These are phyloP conservation scores for Didymella glomerata DNA, from an alignment of 2,329 filamentous ascomycete species.

Conservation along the genomic window DNA sequence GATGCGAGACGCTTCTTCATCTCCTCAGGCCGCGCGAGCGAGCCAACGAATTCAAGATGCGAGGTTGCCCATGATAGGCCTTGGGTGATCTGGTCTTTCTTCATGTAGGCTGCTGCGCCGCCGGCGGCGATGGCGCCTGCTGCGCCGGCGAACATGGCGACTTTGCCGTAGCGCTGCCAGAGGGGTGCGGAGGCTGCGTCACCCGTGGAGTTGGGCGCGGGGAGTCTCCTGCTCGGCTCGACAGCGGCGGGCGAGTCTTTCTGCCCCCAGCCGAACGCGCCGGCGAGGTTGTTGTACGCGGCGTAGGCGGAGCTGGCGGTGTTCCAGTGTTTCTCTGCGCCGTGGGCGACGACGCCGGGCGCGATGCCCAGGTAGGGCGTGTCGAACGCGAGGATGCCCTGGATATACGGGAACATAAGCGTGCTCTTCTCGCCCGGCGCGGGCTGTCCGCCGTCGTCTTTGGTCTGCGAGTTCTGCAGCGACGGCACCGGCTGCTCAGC, in stretches of 20 bases:
- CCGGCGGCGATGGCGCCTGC: slow-evolving; percentile 82
- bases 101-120: slow-evolving; percentile 84
- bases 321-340: slow-evolving; percentile 86
- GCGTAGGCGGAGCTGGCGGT: slow-evolving; percentile 74
- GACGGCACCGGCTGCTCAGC: slow-evolving; percentile 58
- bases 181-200: slow-evolving; percentile 56
- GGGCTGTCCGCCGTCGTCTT: not conserved
- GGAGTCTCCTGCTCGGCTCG: slow-evolving; percentile 49
- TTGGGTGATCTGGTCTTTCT: slow-evolving; percentile 78
- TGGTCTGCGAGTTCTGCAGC: slow-evolving; percentile 46
- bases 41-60: slow-evolving; percentile 93
- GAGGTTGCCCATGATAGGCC: slow-evolving; percentile 85
- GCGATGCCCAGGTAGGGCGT: slow-evolving; percentile 88
- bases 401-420: slow-evolving; percentile 93
- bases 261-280: slow-evolving; percentile 68
- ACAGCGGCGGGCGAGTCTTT: slow-evolving; percentile 34
- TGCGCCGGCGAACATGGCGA: slow-evolving; percentile 86
- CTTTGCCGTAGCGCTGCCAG: slow-evolving; percentile 85
- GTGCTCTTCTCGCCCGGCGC: slow-evolving; percentile 57
- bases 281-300: slow-evolving; percentile 69
- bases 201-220: slow-evolving; percentile 51
- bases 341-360: slow-evolving; percentile 83
- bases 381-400: slow-evolving; percentile 90
- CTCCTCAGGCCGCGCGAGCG: slow-evolving; percentile 83
- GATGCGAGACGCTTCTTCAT: slow-evolving; percentile 75